Base-by-base conservation (phyloP, 2,329 filamentous ascomycete species). In the Tolypocladium ovalisporum region DNA sequence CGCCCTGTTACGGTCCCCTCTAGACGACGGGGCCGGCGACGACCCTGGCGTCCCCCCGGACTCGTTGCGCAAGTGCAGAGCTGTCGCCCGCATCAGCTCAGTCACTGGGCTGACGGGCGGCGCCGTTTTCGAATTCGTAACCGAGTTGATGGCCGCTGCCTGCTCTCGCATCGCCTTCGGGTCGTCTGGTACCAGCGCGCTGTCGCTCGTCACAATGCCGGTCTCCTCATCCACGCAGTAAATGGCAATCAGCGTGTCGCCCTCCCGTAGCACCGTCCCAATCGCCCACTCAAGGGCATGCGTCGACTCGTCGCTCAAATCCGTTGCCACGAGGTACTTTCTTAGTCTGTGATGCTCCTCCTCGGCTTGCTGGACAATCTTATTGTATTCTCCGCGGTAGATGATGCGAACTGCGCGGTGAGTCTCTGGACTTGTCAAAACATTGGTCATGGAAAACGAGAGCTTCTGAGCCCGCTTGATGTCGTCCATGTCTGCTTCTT, bases 261-360 rank as follows among this genome's bases (percentile, higher is more conserved):
- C 94, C 64, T 97, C 92, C 54, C 94, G 84, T 35, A 99, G 78
- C 7, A 97, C 91, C 0, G 93, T 97, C 9, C 94, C 94, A 57
- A 99, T 92, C 0, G 93, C 94, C 94, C 94, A 99, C 71, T 99
- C 94, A 36, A 99, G 79, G 1, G 94, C 94, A 70, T 97, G 95
- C 8, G 90, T 89, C 5, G 93, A 92, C 74, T 99, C 94, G 40
- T 94, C 89, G 64, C 92, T 97, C 4, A 97, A 76, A 71, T 99
- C 94, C 0, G 90, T 97, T 3, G 94, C 93, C n/a, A 97, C 91
- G 19, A 99, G 76, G 68, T 97, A 99, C 66, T 94, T 95, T 56
- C 94, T 83, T 60, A 93, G 82, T 56, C 89, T 84, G 54, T 89
- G 84, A 54, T 89, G 80, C 55, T 90, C 89, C 15, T 90, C 87